Evolutionary conservation across 2,329 filamentous ascomycete genomes (phyloP), one percentile per base, ranked within the genome.

Genomic region (Emergomyces orientalis): DNA sequence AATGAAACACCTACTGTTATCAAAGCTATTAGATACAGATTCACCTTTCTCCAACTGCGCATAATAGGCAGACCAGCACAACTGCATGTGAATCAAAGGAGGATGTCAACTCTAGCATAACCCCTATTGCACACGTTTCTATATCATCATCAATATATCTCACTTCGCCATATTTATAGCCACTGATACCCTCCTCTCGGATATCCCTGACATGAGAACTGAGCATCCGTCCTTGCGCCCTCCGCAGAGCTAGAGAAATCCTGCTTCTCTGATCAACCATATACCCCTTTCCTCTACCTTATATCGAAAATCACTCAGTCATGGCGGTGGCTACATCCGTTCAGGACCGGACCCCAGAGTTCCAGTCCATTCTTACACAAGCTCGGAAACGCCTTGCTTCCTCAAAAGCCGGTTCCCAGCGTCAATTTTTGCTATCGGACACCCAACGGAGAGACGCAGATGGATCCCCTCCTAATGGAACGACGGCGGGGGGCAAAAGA

Each of bases 341-440:
- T 75, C 94, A 99, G 81, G 94, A 99, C 80, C 90, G 94, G 73
- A 99, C 94, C 63, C 84, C 86, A 73, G 94, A 99, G 82, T 99
- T 99, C 83, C 88, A 88, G 75, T 89, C 91, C 67, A 95, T 97
- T 71, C 85, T 97, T 66, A 82, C 85, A 55, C 90, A 96, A 74
- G 89, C 90, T 60, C 91, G 96, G 77, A 89, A 88, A 72, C 85
- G 87, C 67, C 86, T 94, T 71, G 86, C 87, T 39, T 83, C 87
- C 13, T 86, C 85, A 64, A 96, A 95, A 78, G 82, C 88, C 60
- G 86, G 89, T 70, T 82, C 88, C 39, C 90, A 95, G 76, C 85
- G 89, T 69, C 88, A 91, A 73, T 91, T 89, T 51, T 85, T 97
- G 59, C 82, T 96, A 64, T 86, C 84, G 56, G 86, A 89, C 69